A percentile compares a stretch with the other conserved stretches of the same genome.
Evolutionary conservation across 495 filamentous ascomycete genomes (phyloP).

Genomic region (Trichocladium antarcticum): DNA sequence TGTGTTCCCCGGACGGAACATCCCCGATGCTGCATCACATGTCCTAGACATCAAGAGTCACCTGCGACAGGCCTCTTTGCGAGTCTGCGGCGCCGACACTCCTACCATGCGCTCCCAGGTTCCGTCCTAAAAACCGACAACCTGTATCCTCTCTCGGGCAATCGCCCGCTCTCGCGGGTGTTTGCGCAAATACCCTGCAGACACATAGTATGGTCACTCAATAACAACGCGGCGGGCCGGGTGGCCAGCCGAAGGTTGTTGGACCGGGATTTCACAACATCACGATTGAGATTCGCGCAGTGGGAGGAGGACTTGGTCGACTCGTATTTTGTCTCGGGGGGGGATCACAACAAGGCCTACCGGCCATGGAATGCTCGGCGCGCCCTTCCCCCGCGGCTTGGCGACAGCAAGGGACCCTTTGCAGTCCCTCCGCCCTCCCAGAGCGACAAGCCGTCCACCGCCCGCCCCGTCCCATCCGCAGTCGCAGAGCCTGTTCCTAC

Average conservation of each 20-base stretch:
- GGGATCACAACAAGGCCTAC: not conserved
- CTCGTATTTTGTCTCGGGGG: not conserved
- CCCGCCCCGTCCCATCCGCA: no score
- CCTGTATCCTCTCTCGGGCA: slow-evolving; percentile 32
- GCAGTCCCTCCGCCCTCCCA: no score
- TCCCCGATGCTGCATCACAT: slow-evolving; percentile 12
- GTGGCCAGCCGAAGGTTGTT: slow-evolving; percentile 33
- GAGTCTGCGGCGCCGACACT: slow-evolving; percentile 6
- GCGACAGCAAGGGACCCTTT: not conserved
- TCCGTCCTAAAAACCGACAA: slow-evolving; percentile 26
- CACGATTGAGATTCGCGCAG: not conserved
- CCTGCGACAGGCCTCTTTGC: slow-evolving; percentile 9
- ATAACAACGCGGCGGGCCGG: slow-evolving; percentile 42
- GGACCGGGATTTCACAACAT: not conserved
- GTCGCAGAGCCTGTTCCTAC: no score
- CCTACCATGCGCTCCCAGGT: slow-evolving; percentile 26
- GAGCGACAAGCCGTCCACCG: no score
- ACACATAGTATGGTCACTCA: slow-evolving; percentile 34
- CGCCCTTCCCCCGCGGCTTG: not conserved
- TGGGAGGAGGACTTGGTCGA: not conserved
- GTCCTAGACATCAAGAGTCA: slow-evolving; percentile 12
- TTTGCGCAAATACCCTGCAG: slow-evolving; percentile 41
- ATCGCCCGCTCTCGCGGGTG: slow-evolving; percentile 41
- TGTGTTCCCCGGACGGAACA: not conserved
- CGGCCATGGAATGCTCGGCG: not conserved